phyloP scores from a whole-genome alignment of 2,329 filamentous ascomycete genomes.

The Plenodomus biglobosus region DNA sequence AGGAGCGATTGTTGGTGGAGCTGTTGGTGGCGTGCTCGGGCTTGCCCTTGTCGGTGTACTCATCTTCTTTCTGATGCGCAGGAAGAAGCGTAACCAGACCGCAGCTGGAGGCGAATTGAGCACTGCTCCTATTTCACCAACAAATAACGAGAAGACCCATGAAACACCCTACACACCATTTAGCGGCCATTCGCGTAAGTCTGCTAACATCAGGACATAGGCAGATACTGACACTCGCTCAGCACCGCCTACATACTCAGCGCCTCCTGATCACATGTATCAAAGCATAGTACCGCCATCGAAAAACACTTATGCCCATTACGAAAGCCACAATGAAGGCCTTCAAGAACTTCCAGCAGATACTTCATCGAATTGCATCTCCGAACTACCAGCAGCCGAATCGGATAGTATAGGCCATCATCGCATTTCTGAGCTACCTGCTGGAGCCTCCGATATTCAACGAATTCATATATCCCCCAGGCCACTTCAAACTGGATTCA shows the following conservation, averaged over 20 bases:
- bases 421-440: constrained; percentile 26
- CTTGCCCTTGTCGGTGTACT: constrained; percentile 28
- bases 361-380: constrained; percentile 14
- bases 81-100: constrained; percentile 15
- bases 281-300: constrained; percentile 5
- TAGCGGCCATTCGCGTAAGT: constrained; percentile 27
- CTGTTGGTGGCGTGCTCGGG: constrained; percentile 29
- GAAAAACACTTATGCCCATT: constrained; percentile 20
- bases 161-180: constrained; percentile 7
- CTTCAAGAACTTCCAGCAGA: constrained; percentile 25
- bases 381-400: constrained; percentile 26
- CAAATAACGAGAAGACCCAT: constrained; percentile 4
- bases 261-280: constrained; percentile 22
- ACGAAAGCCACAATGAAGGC: constrained; percentile 15
- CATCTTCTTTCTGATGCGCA: constrained; percentile 26
- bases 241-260: constrained; percentile 32
- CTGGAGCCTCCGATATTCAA: constrained; percentile 19
- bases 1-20: constrained; percentile 32
- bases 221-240: constrained; percentile 6
- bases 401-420: constrained; percentile 8
- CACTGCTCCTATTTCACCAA: constrained; percentile 12
- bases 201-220: not conserved
- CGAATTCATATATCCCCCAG: constrained; percentile 22
- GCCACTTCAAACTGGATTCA: constrained; percentile 15
- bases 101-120: constrained; percentile 3